Conservation (phyloP, 176 grass and related monocot genomes). For the Themeda triandra region DNA sequence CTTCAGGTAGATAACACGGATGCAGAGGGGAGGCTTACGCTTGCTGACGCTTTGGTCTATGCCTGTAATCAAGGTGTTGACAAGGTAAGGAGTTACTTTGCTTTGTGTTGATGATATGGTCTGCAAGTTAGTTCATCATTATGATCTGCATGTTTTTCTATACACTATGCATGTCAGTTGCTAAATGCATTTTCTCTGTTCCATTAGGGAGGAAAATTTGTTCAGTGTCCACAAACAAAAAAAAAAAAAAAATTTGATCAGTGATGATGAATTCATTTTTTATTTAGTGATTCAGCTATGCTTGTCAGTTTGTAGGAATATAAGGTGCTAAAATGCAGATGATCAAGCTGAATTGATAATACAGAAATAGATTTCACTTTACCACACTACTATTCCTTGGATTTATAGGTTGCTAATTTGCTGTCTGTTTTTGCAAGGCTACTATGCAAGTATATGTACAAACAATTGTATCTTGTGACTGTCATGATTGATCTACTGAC, state of each 20-base stretch:
- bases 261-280: not conserved
- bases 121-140: not conserved
- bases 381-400: not conserved
- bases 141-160: not conserved
- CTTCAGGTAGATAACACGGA: conserved; percentile 97
- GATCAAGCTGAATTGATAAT: not conserved
- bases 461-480: not conserved
- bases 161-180: not conserved
- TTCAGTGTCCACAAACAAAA: not conserved
- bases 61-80: conserved; percentile 94
- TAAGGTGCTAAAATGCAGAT: not conserved
- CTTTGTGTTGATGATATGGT: not conserved
- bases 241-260: not conserved
- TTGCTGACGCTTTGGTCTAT: conserved; percentile 94
- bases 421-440: not conserved
- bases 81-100: conserved; percentile 51
- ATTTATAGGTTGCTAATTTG: not conserved
- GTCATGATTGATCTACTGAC: not conserved
- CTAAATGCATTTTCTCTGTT: not conserved
- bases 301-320: not conserved
- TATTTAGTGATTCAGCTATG: not conserved
- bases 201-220: not conserved
- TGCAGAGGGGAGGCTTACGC: conserved; percentile 97
- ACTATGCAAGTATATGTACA: not conserved
- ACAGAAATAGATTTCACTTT: not conserved